Conservation (phyloP, 2,329 filamentous ascomycete genomes). For the Phyllosticta citribraziliensis region DNA sequence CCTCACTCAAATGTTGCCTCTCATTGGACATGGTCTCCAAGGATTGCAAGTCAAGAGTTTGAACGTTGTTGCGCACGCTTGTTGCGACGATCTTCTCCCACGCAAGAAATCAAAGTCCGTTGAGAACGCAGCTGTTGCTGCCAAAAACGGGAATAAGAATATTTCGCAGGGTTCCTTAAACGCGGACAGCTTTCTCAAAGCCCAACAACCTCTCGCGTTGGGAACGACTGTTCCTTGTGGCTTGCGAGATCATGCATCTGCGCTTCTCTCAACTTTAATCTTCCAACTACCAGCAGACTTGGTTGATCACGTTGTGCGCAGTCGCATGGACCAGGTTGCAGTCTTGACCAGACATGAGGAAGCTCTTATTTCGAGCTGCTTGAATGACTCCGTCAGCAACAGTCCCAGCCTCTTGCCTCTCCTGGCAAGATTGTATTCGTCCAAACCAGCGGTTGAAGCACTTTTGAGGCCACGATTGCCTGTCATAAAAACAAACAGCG, state of each 20-base stretch:
- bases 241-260: conserved; percentile 48
- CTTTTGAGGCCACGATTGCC: conserved; percentile 48
- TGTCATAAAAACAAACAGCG: conserved; percentile 23
- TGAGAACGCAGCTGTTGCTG: conserved; percentile 28
- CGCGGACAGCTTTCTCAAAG: conserved; percentile 59
- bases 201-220: conserved; percentile 26
- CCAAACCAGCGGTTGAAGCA: conserved; percentile 59
- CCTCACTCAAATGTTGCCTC: conserved; percentile 46
- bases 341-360: conserved; percentile 59
- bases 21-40: conserved; percentile 56
- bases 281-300: conserved; percentile 54
- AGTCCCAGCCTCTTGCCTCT: conserved; percentile 74
- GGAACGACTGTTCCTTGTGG: conserved; percentile 17
- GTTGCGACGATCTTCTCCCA: conserved; percentile 64
- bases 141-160: conserved; percentile 32
- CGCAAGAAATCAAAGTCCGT: conserved; percentile 26
- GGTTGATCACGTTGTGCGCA: conserved; percentile 61
- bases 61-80: conserved; percentile 51
- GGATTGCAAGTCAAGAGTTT: conserved; percentile 58
- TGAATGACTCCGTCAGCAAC: conserved; percentile 62
- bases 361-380: conserved; percentile 70
- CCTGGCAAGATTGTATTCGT: conserved; percentile 55
- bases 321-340: conserved; percentile 70
- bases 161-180: conserved; percentile 42
- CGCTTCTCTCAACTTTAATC: conserved; percentile 55